Base-by-base conservation (phyloP, 2,329 filamentous ascomycete species). In the Apiospora phragmitis region DNA sequence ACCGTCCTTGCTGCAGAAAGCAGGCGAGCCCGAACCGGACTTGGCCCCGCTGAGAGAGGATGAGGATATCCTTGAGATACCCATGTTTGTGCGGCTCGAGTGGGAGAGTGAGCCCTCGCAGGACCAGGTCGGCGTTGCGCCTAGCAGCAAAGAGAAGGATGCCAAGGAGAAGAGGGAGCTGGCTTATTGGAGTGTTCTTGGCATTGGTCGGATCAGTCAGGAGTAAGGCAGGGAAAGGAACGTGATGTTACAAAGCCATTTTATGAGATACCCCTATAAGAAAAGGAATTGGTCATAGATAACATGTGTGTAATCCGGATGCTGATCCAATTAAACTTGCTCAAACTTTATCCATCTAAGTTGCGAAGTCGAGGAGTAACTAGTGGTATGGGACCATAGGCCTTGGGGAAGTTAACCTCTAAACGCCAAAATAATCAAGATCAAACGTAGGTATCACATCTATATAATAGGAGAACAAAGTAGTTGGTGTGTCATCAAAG, bases 121-220 rank as follows among this genome's bases (percentile, higher is more conserved):
- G 69, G 88, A 91, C 69, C 89, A 93, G 71, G 89, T 90, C 11
- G 89, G 67, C 93, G 92, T 80, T 93, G 91, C 67, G 24, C 74
- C 78, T 69, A 62, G 55, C 55, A 81, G 82, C 45, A 86, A 81
- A 78, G 88, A 87, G 75, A 91, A 87, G 80, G 90, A 89, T 62
- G 89, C 85, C 66, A 91, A 87, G 80, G 93, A 95, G 82, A 95
- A 91, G 84, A 89, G 93, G 77, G 96, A 98, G 79, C 83, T 98
- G 81, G 94, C 94, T 70, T 98, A 97, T 82, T 99, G 96, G 96
- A 94, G 93, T 83, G 94, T 97, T 26, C 85, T 98, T 45, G 95
- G 95, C 4, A 89, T 97, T 71, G 96, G 96, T 12, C 91, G 91
- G 77, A 96, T 98, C 77, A 88, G 84, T 74, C 85, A 86, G 78